Evolutionary conservation across 164 flowering plant genomes (phyloP).

Genomic region (Vitis rotundifolia): DNA sequence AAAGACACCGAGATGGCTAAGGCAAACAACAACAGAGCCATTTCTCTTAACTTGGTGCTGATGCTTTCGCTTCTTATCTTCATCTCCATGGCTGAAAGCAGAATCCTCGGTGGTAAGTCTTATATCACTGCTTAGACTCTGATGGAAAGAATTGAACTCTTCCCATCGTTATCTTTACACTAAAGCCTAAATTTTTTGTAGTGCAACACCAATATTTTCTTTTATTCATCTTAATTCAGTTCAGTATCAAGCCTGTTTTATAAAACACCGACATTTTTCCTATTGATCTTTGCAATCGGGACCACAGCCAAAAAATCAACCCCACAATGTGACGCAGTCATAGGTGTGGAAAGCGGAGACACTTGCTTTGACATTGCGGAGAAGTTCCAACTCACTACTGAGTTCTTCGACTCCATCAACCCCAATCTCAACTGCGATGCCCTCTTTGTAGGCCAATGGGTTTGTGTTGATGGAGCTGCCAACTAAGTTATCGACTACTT

Average conservation of each 20-base stretch:
- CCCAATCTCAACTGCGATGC: conserved; percentile 34
- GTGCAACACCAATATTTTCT: too few species aligned
- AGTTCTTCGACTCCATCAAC: conserved; percentile 26
- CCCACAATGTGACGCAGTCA: conserved; percentile 11
- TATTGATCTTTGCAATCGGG: not conserved
- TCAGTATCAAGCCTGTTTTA: not conserved
- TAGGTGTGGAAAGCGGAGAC: conserved; percentile 35
- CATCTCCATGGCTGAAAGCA: conserved; percentile 21
- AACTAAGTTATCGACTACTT: too few species aligned
- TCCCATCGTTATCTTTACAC: too few species aligned
- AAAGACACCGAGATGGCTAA: not conserved
- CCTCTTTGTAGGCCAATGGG: conserved; percentile 46
- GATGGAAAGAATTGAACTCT: too few species aligned
- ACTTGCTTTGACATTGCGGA: conserved; percentile 29
- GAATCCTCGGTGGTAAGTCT: conserved; percentile 10
- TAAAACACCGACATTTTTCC: too few species aligned
- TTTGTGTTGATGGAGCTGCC: conserved; percentile 19
- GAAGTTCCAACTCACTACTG: conserved; percentile 14
- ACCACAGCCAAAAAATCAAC: not conserved
- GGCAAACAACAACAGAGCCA: not conserved
- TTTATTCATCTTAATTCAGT: too few species aligned
- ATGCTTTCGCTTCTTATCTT: conserved; percentile 23
- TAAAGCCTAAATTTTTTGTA: too few species aligned
- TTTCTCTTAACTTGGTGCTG: conserved; percentile 11
- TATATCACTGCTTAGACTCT: not conserved